Evolutionary conservation across 495 filamentous ascomycete genomes (phyloP).

Genomic region (Neurospora sp.): DNA sequence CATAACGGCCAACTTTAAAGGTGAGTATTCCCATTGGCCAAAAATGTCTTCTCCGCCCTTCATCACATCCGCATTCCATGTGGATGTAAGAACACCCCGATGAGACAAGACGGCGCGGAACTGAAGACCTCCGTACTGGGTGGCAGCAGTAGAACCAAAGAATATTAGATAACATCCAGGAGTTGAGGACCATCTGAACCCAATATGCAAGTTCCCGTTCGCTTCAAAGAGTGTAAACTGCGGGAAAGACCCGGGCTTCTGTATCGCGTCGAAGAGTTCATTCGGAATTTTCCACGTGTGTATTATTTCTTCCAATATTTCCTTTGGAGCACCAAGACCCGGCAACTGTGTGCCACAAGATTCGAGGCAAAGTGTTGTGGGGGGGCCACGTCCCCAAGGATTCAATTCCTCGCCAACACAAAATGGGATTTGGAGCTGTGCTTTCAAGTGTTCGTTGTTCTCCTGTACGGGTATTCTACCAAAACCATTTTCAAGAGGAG

Average conservation of each 20-base stretch:
- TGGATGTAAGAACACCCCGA: neutral
- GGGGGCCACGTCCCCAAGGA: neutral
- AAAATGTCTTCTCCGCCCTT: neutral
- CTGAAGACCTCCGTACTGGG: neutral
- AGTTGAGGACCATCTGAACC: neutral
- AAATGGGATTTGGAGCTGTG: neutral
- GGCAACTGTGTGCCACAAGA: neutral
- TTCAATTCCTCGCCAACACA: too few relatives aligned
- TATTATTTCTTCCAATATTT: neutral
- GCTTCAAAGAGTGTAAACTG: neutral
- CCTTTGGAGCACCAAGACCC: neutral
- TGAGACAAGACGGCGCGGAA: neutral
- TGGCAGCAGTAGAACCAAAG: neutral
- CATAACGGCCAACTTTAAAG: accelerated
- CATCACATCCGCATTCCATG: neutral
- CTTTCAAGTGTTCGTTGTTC: neutral
- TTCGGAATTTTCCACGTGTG: neutral
- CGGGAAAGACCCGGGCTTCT: neutral
- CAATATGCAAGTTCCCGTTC: neutral
- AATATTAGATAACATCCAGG: neutral
- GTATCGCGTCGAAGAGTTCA: neutral
- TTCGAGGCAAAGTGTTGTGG: neutral
- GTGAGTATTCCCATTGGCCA: neutral
- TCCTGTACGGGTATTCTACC: neutral
- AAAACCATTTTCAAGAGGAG: neutral